phyloP scores from a whole-genome alignment of 176 grass and related monocot species.

The Avena sativa region DNA sequence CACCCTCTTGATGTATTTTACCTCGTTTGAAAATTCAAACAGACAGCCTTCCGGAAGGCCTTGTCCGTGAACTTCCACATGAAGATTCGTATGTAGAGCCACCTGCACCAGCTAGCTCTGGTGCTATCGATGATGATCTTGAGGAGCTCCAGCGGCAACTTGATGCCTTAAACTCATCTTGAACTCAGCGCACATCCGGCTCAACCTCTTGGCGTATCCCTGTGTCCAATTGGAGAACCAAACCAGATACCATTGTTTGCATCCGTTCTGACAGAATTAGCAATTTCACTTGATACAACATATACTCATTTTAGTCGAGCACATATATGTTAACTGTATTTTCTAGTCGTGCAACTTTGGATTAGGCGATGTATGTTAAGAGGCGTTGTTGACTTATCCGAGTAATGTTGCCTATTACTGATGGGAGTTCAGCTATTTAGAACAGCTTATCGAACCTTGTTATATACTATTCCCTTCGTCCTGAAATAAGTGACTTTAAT shows the following conservation, averaged over 20 bases:
- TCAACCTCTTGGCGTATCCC: not conserved
- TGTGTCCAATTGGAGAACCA: not conserved
- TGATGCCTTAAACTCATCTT: slow-evolving; percentile 59
- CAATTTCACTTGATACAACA: not conserved
- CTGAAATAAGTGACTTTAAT: too few species aligned
- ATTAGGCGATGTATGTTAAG: not conserved
- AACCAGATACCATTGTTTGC: not conserved
- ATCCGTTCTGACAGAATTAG: not conserved
- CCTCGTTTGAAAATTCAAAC: slow-evolving; percentile 21
- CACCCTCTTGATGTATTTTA: not conserved
- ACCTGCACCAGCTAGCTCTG: slow-evolving; percentile 27
- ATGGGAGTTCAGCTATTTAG: too few species aligned
- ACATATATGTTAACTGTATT: not conserved
- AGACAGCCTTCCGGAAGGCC: slow-evolving; percentile 92
- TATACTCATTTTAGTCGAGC: not conserved
- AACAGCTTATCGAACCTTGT: too few species aligned
- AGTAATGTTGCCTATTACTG: too few species aligned
- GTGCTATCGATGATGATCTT: slow-evolving; percentile 65
- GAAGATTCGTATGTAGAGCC: slow-evolving; percentile 60
- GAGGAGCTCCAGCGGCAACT: slow-evolving; percentile 92
- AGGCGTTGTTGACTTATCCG: not conserved
- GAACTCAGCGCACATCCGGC: not conserved
- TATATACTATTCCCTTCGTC: too few species aligned
- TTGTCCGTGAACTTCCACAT: slow-evolving; percentile 82
- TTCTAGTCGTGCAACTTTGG: not conserved